Conservation (phyloP, 176 grass and related monocot genomes). For the Bolboschoenus planiculmis region DNA sequence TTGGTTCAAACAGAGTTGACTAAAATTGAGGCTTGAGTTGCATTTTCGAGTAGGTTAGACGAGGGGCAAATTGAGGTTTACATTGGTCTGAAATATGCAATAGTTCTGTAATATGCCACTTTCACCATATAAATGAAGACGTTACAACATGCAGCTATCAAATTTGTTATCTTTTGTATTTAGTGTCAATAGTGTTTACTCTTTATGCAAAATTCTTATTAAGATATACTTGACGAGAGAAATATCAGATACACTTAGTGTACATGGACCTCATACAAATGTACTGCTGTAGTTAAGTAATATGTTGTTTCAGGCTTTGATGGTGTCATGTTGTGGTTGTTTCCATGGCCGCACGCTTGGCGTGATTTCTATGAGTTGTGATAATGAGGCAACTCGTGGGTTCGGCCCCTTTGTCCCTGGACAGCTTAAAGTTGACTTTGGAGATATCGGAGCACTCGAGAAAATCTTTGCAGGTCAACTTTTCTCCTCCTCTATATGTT, state of each 20-base stretch:
- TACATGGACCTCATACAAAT: neutral
- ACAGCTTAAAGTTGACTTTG: conserved; percentile 98
- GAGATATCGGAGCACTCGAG: conserved; percentile 62
- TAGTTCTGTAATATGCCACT: neutral
- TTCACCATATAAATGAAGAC: neutral
- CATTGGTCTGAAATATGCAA: neutral
- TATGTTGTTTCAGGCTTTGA: conserved; percentile 55
- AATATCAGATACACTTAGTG: neutral
- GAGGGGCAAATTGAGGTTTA: neutral
- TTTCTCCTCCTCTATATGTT: neutral
- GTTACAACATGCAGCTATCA: neutral
- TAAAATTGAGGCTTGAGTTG: neutral
- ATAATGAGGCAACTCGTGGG: conserved; percentile 87
- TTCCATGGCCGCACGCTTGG: conserved; percentile 91
- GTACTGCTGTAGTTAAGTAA: neutral
- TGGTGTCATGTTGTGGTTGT: conserved; percentile 96
- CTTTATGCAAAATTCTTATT: neutral
- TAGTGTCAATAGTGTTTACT: neutral
- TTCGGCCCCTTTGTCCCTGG: conserved; percentile 91
- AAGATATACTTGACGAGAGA: neutral
- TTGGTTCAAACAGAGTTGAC: neutral
- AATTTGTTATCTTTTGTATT: neutral
- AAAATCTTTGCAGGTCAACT: conserved; percentile 69
- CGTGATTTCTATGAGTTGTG: conserved; percentile 94
- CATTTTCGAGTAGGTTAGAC: neutral